Evolutionary conservation across 805 yeast genomes (phyloP), one percentile per base, ranked within the genome.

Genomic region (Priceomyces fermenticarens): DNA sequence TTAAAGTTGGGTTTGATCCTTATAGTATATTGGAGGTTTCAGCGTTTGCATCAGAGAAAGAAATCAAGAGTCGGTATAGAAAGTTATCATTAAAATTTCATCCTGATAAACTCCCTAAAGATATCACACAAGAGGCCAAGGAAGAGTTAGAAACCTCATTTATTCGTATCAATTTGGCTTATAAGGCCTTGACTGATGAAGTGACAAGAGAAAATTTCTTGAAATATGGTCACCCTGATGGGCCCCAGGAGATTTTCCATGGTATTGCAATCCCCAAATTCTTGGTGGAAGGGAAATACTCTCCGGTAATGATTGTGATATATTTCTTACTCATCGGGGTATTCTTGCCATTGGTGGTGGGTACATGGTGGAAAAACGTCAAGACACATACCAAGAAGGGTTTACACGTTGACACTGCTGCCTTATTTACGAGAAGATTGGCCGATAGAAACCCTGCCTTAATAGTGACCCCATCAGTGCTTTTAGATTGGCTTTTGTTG

Each of bases 151-250:
- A 91, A 63, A 80, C 83, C 41, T 77, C 77, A 32, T 93, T 79
- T 62, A 91, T 90, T 30, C 73, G 79, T 51, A 85, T 93, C 53
- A 83, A 87, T 44, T 86, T 87, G 63, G 99, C 99, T 17, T 89
- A 95, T 67, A 86, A 89, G 63, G 88, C 99, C 0, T 76, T 93
- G 48, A 95, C 99, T 10, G 98, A 93, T 63, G 97, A 88, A 51
- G 75, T 72, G 9, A 81, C 87, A 3, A 85, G 80, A 53, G 87
- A 86, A 52, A 93, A 93, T 60, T 89, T 78, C 61, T 69, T 83
- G 53, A 82, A 79, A 52, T 93, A 84, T 56, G 99, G 99, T 37
- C 96, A 95, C 60, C 99, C 99, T 3, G 99, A 93, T 67, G 99
- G 99, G 32, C 96, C 95, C 32, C 96, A 88, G 63, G 87, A 87